Conservation (phyloP, 192 early-diverging fungal species). For the Paraglomus occultum region DNA sequence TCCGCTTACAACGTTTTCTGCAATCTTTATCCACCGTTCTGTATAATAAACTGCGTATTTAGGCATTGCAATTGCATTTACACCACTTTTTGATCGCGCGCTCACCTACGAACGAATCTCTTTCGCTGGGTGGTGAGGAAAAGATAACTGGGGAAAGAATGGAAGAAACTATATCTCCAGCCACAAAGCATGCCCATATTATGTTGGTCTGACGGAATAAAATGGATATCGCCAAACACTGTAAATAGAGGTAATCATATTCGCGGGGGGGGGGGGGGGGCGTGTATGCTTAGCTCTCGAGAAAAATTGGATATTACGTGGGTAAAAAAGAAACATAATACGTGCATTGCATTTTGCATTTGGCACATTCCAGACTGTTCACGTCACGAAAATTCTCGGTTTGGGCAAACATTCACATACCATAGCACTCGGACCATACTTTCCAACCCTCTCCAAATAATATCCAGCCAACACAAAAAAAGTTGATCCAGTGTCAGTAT, state of each 20-base stretch:
- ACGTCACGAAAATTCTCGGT: background rate
- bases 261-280: no score
- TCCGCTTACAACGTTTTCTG: no score
- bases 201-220: constrained; percentile 92
- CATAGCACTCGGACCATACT: constrained; percentile 52
- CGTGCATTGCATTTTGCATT: background rate
- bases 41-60: no score
- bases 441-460: constrained; percentile 45
- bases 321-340: background rate
- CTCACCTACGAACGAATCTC: no score
- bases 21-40: no score
- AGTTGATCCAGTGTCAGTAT: constrained; percentile 87
- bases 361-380: background rate
- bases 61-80: no score
- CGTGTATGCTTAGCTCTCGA: no score
- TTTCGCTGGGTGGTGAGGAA: no score
- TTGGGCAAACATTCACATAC: constrained; percentile 41
- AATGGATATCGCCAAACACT: constrained; percentile 46
- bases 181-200: constrained; percentile 79
- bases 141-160: no score
- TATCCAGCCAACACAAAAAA: constrained; percentile 75
- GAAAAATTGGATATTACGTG: background rate
- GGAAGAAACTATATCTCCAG: constrained; percentile 31
- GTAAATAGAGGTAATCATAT: constrained; percentile 13
- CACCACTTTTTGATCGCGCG: constrained; percentile 20